Percentiles rank a stretch among this genome's conserved stretches.
Conservation (phyloP, 306 rosid genomes). For the Sechiopsis laciniata region DNA sequence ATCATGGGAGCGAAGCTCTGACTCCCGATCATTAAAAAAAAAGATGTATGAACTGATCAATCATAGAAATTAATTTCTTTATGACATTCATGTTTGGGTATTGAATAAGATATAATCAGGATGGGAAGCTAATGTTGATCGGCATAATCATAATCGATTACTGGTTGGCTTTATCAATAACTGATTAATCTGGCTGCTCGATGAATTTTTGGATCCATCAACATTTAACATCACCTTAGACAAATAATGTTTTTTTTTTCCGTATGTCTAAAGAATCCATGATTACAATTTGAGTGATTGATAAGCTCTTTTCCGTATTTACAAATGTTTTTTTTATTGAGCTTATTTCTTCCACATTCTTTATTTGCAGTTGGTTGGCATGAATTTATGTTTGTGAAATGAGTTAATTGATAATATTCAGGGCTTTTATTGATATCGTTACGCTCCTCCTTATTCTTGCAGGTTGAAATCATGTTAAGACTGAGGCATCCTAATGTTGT, state of each 20-base stretch:
- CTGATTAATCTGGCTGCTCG: background rate
- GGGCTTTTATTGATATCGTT: constrained; percentile 11
- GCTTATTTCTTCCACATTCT: background rate
- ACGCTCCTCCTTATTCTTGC: constrained; percentile 27
- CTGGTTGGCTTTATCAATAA: background rate
- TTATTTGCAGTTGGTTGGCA: constrained; percentile 1
- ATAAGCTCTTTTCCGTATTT: background rate
- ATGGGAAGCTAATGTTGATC: background rate
- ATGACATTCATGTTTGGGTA: background rate
- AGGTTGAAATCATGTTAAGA: constrained; percentile 97
- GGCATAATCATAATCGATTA: background rate
- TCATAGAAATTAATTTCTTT: background rate
- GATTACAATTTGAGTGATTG: background rate
- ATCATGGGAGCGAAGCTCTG: no score
- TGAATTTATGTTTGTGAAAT: constrained; percentile 3
- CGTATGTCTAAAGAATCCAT: background rate
- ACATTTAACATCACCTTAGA: background rate
- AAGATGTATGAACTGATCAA: background rate
- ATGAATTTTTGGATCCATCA: background rate
- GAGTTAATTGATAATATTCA: background rate
- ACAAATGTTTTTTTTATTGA: background rate
- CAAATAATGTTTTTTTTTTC: background rate
- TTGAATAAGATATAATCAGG: background rate
- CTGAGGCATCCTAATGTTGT: constrained; percentile 98
- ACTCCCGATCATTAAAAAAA: no score